Base-by-base conservation (phyloP, 208 protist genomes). In the Spironucleus salmonicida region DNA sequence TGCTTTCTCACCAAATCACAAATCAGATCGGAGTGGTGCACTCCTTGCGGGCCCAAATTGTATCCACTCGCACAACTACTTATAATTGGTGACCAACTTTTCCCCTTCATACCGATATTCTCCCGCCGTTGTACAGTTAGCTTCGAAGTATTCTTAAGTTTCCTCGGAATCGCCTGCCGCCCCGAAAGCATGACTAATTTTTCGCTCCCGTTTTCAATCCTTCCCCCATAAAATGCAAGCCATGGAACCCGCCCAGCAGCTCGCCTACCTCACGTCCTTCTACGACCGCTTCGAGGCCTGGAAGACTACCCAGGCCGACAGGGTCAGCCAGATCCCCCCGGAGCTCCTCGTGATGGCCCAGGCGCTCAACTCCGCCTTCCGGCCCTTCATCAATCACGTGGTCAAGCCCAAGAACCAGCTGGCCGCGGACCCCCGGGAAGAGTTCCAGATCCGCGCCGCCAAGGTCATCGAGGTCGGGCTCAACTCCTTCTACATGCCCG, bases 401-500 rank as follows among this genome's bases (percentile, higher is more conserved):
- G 45, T 53, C 19, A 53, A 53, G 45, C 45, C 45, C 4, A 53
- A 53, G 45, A 4, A 53, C 45, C 45, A 4, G 19, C 11, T 19
- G 4, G 45, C 11, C 19, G 45, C 19, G 11, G 45, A 53, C 45
- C 11, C 4, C 4, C 45, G 45, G 4, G 45, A 53, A 23, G 4
- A 4, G 11, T 53, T 53, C 45, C 4, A 19, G 19, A 19, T 53
- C 19, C 45, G 45, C 19, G 45, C 45, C 45, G 19, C 45, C 4
- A 53, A 53, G 45, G 45, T 53, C 19, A 19, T 53, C 19, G 45
- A 75, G 41, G 59, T 57, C 41, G 75, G 59, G 2, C 45, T 67
- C 35, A 78, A 78, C 45, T 27, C 32, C 38, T 80, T 80, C 30
- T 41, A 53, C 57, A 77, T 80, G 68, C 77, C 77, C 0, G 42